Evolutionary conservation across 1,284 basidiomycete species (phyloP), one percentile per base, ranked within the genome.

Genomic region (Gymnopus androsaceus): DNA sequence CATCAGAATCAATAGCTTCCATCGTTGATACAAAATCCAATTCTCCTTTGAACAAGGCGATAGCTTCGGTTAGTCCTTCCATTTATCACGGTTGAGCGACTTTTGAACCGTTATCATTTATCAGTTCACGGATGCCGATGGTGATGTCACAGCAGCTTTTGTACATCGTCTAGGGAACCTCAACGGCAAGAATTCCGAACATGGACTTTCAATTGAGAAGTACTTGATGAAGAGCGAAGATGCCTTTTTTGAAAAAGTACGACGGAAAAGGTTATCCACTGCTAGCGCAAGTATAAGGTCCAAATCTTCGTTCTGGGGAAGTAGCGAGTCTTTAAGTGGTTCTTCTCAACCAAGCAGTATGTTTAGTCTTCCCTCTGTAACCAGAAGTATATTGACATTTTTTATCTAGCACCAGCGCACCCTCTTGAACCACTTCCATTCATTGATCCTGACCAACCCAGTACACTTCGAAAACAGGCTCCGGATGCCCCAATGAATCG

Each of bases 111-210:
- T n/a, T 31, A 7, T 47, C 55, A 21, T 15, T 60, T 3, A 21
- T 25, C n/a, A 91, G 86, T 96, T 96, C 73, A 95, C 94, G 28
- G 94, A 95, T 71, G 80, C 90, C 1, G 92, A 95, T 69, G 94
- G 94, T 40, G 91, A 92, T 58, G 93, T 96, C 48, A 89, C 93
- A 15, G 84, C 89, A 51, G 85, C 90, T 50, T 95, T 97, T 68
- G 88, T 95, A 25, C 85, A 90, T 64, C 94, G 90, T 68, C 75
- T 97, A 44, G 87, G 92, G 66, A 71, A 72, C 59, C 80, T 97
- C 52, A 87, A 84, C 44, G 76, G 92, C 0, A 89, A 92, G 56
- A 96, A 96, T 67, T 96, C 94, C 4, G 92, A 92, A 74, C 83
- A 85, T 57, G 93, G 95, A 65, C 70, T 96, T 38, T 95, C 92